Base-by-base conservation (phyloP, 164 flowering plant genomes). In the Tetrastigma voinierianum region DNA sequence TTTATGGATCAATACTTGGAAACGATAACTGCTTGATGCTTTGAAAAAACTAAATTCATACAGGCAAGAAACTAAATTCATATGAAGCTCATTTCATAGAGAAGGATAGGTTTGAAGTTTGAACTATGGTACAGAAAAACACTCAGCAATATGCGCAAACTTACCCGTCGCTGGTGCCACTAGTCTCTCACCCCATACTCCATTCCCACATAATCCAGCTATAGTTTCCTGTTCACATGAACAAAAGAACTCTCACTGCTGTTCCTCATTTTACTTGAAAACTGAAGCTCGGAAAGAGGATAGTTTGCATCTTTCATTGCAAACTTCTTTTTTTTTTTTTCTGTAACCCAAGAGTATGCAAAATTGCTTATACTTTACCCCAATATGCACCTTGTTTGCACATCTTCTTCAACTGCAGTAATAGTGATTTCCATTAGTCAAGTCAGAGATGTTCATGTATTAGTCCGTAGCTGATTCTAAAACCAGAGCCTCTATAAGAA, bases 161-260 rank as follows among this genome's bases (percentile, higher is more conserved):
- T 72, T 93, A 93, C 98, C 96, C 96, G 69, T 93, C 97, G 59
- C 78, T 82, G 53, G 84, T 85, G 59, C 92, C 97, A 67, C 98
- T 94, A 44, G 88, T 49, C 84, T 84, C 74, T 83, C 24, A 78
- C 71, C 16, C 96, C 96, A 71, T 88, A 90, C 76, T 93, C 96
- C 86, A 87, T 81, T 68, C 97, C 97, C 10, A 86, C 89, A 93
- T 2, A 88, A 82, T 69, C 97, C 97, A 77, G 93, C 97, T 48
- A 90, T 60, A 53, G 89, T 72, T 72, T 65, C 98, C 98, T 93
- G 84, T 46, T 61, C 59, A 46, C 45, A 65, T 17, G 44, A 10
- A 63, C 48, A 40, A 40, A 67, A 56, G 12, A 67, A 2, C 49
- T 10, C 14, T 20, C n/a, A 68, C 12, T 12, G 45, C 0, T 15